Evolutionary conservation across 73 alveolate genomes (phyloP), one percentile per base, ranked within the genome.

Genomic region (Stentor coeruleus): DNA sequence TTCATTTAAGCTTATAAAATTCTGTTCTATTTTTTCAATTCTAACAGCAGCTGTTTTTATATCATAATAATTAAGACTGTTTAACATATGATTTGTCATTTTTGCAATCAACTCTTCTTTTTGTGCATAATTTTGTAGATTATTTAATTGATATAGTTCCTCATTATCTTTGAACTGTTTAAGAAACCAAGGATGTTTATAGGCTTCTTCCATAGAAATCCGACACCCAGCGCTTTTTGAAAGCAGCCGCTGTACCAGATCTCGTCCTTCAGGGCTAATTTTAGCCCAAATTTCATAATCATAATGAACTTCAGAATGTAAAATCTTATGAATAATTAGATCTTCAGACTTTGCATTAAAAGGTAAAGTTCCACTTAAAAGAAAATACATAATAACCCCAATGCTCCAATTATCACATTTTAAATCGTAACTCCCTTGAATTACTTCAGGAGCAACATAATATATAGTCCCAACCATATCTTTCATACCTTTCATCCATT

Each of bases 381-480:
- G 40, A 60, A 93, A 85, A 82, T 89, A 94, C 76, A 95, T 85
- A 35, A 94, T 85, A 14, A 93, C 97, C 1, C 99, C 99, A 3
- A 94, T 86, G 31, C 96, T 84, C 97, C 99, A 94, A 33, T 92
- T 75, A 85, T 94, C 99, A 59, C 99, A 94, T 86, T 94, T 83
- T 84, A 82, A 88, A 60, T 88, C 97, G 82, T 94, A 94, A 59
- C 86, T 91, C 26, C 98, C 99, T 84, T 93, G 83, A 74, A 94
- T 76, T 6, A 94, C 99, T 82, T 94, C 99, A 3, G 99, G 99
- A n/a, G 99, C 99, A 0, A 94, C 92, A 83, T 94, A 94, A 82
- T 92, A 92, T 35, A 98, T 97, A 3, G 99, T 94, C 0, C 99
- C 99, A 59, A 94, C 95, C 3, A 94, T 88, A 41, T 94, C 91